A percentile compares a stretch with the other conserved stretches of the same genome.
These are phyloP conservation scores for Rhizoclosmatium sp. DNA, from an alignment of 192 early-diverging fungal genomes.

Conservation along the genomic window DNA sequence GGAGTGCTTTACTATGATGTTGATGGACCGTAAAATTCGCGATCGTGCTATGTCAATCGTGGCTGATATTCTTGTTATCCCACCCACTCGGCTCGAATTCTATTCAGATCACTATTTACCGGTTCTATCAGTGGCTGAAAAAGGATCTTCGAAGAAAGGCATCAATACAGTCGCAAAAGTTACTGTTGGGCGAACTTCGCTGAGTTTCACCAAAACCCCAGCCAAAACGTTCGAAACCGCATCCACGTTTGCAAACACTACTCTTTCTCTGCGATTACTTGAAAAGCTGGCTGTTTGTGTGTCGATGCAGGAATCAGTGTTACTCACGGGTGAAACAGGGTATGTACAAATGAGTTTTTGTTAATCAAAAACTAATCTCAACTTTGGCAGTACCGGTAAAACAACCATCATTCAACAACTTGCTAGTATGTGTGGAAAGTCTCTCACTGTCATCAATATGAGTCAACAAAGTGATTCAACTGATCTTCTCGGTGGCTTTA, in stretches of 20 bases:
- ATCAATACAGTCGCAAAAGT: background rate
- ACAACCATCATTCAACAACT: constrained; percentile 95
- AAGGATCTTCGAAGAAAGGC: constrained; percentile 1
- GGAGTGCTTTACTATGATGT: constrained; percentile 88
- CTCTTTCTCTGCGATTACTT: constrained; percentile 78
- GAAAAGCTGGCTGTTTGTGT: constrained; percentile 87
- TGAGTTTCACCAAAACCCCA: constrained; percentile 16
- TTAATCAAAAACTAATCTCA: background rate
- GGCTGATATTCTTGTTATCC: constrained; percentile 74
- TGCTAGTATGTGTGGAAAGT: constrained; percentile 74
- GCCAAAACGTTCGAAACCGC: constrained; percentile 10
- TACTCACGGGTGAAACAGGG: constrained; percentile 97
- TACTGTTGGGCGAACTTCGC: constrained; percentile 14
- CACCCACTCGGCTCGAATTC: constrained; percentile 71
- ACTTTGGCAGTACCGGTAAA: constrained; percentile 78
- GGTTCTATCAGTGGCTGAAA: constrained; percentile 44
- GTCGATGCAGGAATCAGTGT: constrained; percentile 80
- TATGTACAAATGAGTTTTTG: background rate
- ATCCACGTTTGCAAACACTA: constrained; percentile 90
- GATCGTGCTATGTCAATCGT: constrained; percentile 66
- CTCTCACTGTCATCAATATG: constrained; percentile 93
- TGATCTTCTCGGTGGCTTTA: constrained; percentile 97
- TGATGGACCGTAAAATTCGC: constrained; percentile 72
- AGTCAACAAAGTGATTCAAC: constrained; percentile 95
- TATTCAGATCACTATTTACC: constrained; percentile 78